Base-by-base conservation (phyloP, 2,329 filamentous ascomycete genomes). In the Colletotrichum shisoi region DNA sequence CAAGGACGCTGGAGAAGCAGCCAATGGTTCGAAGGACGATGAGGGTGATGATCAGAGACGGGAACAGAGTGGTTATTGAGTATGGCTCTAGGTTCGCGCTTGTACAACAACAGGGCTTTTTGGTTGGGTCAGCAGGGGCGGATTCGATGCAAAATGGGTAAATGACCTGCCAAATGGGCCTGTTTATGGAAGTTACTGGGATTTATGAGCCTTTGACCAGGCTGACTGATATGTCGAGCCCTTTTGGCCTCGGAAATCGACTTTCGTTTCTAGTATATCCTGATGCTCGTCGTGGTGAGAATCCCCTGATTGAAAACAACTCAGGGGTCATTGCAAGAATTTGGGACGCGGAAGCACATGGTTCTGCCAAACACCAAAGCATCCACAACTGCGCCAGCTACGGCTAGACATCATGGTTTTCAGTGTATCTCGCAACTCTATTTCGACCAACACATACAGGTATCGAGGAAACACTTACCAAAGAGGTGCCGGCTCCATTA, bases 1-100 rank as follows among this genome's bases (percentile, higher is more conserved):
- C 63, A 82, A 82, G 72, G 85, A 88, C 70, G 89, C 89, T 0
- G 85, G 84, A 15, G 83, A 84, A 62, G 82, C 81, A 27, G 85
- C 85, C 8, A 79, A 78, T 2, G 78, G 74, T 31, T 75, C 73
- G 40, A 72, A 73, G 5, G 73, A 72, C 4, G 76, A 71, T n/a
- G 72, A 77, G 46, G 76, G 76, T 5, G 79, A 76, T 5, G 79
- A 79, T 63, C 70, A 76, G 21, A 77, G 84, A 60, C 77, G 76
- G 68, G 85, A 87, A 73, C 84, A 88, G 75, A 81, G 81, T 58
- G 85, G 85, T 0, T 86, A 83, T 67, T 87, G 64, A 75, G 27
- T 17, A 1, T 58, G 12, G 27, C 12, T 34, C 17, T 15, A 37
- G 42, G 21, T 37, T 48, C 12, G 13, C 24, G 13, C 21, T 51